A percentile compares a stretch with the other conserved stretches of the same genome.
Evolutionary conservation across 2,329 filamentous ascomycete genomes (phyloP).

Genomic region (Nemania diffusa): DNA sequence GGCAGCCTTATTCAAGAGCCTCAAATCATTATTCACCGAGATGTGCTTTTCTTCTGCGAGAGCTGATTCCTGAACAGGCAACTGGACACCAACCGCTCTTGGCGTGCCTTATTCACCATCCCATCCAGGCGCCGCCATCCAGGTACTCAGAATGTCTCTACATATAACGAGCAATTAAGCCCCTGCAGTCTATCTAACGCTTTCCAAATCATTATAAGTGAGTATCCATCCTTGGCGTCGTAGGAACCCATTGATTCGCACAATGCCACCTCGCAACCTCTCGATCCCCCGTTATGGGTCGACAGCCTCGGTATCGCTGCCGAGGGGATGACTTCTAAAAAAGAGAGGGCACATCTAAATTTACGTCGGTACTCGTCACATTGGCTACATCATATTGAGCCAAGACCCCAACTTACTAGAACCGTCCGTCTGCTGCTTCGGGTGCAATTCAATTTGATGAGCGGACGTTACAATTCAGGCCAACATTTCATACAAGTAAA

Average conservation of each 20-base stretch:
- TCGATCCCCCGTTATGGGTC: constrained; percentile 12
- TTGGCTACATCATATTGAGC: constrained; percentile 9
- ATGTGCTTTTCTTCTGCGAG: constrained; percentile 6
- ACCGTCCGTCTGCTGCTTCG: neutral
- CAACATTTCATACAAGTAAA: constrained; percentile 5
- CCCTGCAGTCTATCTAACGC: constrained; percentile 22
- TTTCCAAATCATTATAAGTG: constrained; percentile 34
- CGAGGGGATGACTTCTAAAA: constrained; percentile 18
- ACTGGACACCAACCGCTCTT: constrained; percentile 20
- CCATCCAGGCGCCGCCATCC: constrained; percentile 17
- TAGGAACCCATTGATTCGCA: constrained; percentile 13
- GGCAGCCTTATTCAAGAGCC: constrained; percentile 29
- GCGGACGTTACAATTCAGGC: neutral
- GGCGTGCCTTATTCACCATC: constrained; percentile 27
- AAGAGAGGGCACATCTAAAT: neutral
- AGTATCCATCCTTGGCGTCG: constrained; percentile 27
- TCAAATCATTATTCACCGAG: constrained; percentile 23
- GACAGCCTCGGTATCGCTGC: constrained; percentile 22
- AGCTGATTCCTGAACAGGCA: constrained; percentile 30
- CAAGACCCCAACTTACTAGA: constrained; percentile 7
- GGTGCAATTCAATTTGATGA: neutral
- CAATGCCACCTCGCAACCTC: constrained; percentile 23
- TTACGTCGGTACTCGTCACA: constrained; percentile 10
- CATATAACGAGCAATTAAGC: constrained; percentile 24
- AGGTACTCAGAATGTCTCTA: neutral